Base-by-base conservation (phyloP, 2,329 filamentous ascomycete genomes). In the Colletotrichum brevisporum region DNA sequence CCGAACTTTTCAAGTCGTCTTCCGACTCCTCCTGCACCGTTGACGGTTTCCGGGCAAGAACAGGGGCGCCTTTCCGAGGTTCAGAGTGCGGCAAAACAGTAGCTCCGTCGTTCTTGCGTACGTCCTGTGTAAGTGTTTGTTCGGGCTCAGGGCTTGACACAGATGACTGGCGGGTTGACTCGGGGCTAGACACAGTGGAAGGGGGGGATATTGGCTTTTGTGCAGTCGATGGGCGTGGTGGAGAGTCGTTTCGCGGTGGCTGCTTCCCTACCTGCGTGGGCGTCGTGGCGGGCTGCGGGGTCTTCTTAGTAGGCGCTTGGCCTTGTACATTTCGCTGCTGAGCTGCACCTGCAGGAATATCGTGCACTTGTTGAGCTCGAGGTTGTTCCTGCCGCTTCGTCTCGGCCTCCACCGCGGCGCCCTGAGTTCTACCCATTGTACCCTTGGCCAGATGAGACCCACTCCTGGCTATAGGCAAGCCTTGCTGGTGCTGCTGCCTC, bases 361-460 rank as follows among this genome's bases (percentile, higher is more conserved):
- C 13, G 13, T 36, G 31, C 2, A 36, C 31, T 36, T 43, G 4
- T 43, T 51, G 39, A 5, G 26, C 15, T 27, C 58, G 63, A n/a
- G 51, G 18, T 24, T 64, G 55, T 51, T 60, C n/a, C 24, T 43
- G 57, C 5, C 57, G 73, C 21, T 68, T 70, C 16, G 68, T 45
- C 6, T 70, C 63, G 12, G 71, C 71, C 69, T 83, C 80, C 5
- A 88, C 78, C 6, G 83, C 82, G 3, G 85, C 83, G 4, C 84
- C 87, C 64, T 79, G 85, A 2, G 84, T 79, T 73, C 86, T 84
- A 12, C 83, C 82, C 73, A 90, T 81, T 10, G 85, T 88, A 13
- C 88, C 89, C 67, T 86, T 84, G 3, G 83, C 77, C 9, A 85
- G 77, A 69, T 87, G 82, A 2, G 82, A 82, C 9, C 84, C 84